A percentile compares a stretch with the other conserved stretches of the same genome.
Conservation (phyloP, 345 rosid species). For the Arabis alpina region DNA sequence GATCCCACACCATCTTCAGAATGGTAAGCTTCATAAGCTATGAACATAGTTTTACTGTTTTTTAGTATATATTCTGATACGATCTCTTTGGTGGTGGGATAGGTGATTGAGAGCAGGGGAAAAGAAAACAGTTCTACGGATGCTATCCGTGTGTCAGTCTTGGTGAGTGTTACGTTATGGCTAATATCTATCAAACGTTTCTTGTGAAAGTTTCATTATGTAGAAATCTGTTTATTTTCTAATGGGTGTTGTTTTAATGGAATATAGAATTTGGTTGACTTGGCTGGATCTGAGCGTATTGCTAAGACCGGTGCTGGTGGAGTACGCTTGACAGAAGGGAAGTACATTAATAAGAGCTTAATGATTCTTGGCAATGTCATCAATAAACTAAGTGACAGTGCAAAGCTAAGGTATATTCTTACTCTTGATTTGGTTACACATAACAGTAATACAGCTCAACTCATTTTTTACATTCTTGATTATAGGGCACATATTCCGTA, state of each 20-base stretch:
- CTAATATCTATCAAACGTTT: conserved; percentile 20
- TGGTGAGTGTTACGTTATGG: conserved; percentile 56
- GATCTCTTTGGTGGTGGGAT: conserved; percentile 35
- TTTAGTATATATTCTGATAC: background rate
- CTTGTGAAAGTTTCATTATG: background rate
- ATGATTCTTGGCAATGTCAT: conserved; percentile 97
- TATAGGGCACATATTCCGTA: conserved; percentile 93
- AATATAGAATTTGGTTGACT: conserved; percentile 85
- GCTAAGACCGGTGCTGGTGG: conserved; percentile 97
- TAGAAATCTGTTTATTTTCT: conserved; percentile 14
- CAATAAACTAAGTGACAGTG: conserved; percentile 84
- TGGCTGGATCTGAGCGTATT: conserved; percentile 93
- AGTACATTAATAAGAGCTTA: conserved; percentile 92
- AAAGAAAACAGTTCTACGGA: conserved; percentile 57
- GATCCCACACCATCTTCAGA: conserved; percentile 96
- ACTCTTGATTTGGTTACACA: conserved; percentile 5
- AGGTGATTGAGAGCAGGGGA: conserved; percentile 94
- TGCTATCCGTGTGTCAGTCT: conserved; percentile 83
- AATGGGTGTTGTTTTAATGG: conserved; percentile 17
- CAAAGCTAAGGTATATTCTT: conserved; percentile 67
- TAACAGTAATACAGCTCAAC: background rate
- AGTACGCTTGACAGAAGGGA: conserved; percentile 91
- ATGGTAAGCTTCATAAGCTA: conserved; percentile 58
- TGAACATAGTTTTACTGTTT: background rate
- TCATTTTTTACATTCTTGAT: conserved; percentile 24